Conservation (phyloP, 371 early-diverging fungal genomes). For the Mortierella sp. region DNA sequence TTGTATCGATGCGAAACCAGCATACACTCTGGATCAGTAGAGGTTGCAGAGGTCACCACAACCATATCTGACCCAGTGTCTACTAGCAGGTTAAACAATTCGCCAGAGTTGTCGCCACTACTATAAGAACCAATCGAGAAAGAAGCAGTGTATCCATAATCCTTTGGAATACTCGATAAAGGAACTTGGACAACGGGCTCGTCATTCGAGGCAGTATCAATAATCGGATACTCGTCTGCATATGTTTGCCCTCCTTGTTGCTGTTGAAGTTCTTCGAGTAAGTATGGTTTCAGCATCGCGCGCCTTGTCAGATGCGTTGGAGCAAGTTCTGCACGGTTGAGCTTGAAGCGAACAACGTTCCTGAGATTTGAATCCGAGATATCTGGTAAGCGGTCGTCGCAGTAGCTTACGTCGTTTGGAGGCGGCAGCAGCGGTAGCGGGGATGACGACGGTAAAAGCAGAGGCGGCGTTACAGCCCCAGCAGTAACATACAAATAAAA, state of each 20-base stretch:
- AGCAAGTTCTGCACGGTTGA: slow-evolving; percentile 21
- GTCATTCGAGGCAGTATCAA: not conserved
- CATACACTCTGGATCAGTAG: slow-evolving; percentile 21
- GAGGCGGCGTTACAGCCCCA: not conserved
- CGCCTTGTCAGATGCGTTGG: slow-evolving; percentile 1
- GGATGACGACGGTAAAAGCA: not conserved
- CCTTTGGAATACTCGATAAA: slow-evolving; percentile 31
- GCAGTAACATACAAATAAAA: not conserved
- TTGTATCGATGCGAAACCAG: slow-evolving; percentile 32
- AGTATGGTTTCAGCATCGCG: slow-evolving; percentile 8
- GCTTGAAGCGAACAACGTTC: slow-evolving; percentile 3
- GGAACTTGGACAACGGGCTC: slow-evolving; percentile 3
- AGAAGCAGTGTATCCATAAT: slow-evolving; percentile 36
- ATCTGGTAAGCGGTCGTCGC: not conserved
- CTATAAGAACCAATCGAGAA: slow-evolving; percentile 38
- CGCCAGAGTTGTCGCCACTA: not conserved
- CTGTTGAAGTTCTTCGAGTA: not conserved
- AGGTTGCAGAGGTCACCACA: slow-evolving; percentile 30
- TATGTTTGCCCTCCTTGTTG: not conserved
- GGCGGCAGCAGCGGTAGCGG: not conserved
- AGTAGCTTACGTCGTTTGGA: not conserved
- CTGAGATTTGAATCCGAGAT: not conserved
- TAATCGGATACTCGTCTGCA: not conserved
- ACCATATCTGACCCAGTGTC: slow-evolving; percentile 50
- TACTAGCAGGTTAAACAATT: slow-evolving; percentile 31